Evolutionary conservation across 139 green algal genomes (phyloP).

Genomic region (Chlorella sorokiniana): DNA sequence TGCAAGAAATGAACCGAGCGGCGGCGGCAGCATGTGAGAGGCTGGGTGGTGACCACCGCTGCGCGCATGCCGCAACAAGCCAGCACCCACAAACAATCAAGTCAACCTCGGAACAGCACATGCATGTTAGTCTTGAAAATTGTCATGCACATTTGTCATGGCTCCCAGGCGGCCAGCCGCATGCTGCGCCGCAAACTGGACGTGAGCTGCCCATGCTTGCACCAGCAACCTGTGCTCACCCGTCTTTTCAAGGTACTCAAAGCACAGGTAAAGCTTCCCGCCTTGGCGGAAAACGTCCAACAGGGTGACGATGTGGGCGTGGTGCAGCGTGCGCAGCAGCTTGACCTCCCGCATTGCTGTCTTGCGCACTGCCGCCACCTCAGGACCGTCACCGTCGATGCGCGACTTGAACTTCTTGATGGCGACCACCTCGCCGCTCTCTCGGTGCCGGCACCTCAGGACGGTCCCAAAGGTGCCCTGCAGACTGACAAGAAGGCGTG

Average conservation of each 20-base stretch:
- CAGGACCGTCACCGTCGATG: slow-evolving; percentile 11
- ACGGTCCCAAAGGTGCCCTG: slow-evolving; percentile 86
- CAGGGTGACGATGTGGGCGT: slow-evolving; percentile 88
- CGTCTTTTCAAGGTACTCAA: slow-evolving; percentile 85
- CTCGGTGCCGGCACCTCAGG: slow-evolving; percentile 81
- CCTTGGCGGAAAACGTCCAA: slow-evolving; percentile 88
- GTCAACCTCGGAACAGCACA: too few relatives aligned
- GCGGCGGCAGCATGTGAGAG: background rate
- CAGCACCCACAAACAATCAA: too few relatives aligned
- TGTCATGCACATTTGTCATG: too few relatives aligned
- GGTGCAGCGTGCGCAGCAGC: slow-evolving; percentile 65
- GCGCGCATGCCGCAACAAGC: too few relatives aligned
- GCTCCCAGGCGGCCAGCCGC: too few relatives aligned
- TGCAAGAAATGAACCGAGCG: background rate
- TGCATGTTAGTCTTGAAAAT: too few relatives aligned
- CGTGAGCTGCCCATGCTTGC: too few relatives aligned
- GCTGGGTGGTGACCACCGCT: too few relatives aligned
- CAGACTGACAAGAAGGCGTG: background rate
- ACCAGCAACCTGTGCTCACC: background rate
- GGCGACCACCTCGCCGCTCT: slow-evolving; percentile 83
- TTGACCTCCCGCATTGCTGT: slow-evolving; percentile 89
- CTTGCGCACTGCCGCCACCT: slow-evolving; percentile 57
- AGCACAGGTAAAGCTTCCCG: slow-evolving; percentile 89
- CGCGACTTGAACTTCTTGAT: slow-evolving; percentile 93
- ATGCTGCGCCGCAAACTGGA: too few relatives aligned